Evolutionary conservation across 768 basidiomycete species (phyloP).

Genomic region (Pleurotus platypus): DNA sequence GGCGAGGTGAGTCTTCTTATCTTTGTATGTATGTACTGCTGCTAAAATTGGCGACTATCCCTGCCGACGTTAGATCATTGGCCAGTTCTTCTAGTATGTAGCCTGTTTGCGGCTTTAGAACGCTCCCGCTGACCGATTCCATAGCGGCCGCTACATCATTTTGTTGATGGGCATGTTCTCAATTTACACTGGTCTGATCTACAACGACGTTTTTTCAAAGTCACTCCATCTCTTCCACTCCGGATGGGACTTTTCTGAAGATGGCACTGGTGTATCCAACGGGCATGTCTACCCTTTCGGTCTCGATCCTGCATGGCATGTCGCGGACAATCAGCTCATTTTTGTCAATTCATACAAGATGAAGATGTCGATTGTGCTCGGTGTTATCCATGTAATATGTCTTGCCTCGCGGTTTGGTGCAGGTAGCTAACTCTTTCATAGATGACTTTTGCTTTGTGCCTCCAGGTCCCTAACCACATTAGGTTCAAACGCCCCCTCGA

Average conservation of each 20-base stretch:
- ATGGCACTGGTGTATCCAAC: conserved; percentile 43
- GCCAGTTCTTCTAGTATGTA: conserved; percentile 90
- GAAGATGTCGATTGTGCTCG: conserved; percentile 97
- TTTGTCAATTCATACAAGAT: conserved; percentile 99
- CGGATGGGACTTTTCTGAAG: conserved; percentile 75
- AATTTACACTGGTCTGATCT: conserved; percentile 94
- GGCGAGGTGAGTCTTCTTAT: conserved; percentile 54
- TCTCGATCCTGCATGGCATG: conserved; percentile 94
- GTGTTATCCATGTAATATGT: conserved; percentile 82
- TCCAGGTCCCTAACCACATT: conserved; percentile 94
- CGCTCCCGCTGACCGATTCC: conserved; percentile 10
- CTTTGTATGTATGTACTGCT: background rate
- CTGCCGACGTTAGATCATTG: conserved; percentile 53
- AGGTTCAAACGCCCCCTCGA: conserved; percentile 86
- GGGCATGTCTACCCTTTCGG: conserved; percentile 89
- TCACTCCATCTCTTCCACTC: conserved; percentile 84
- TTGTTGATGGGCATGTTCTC: conserved; percentile 98
- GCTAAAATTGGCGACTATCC: conserved; percentile 3
- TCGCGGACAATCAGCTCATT: conserved; percentile 83
- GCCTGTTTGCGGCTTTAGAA: background rate
- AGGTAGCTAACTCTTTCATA: conserved; percentile 27
- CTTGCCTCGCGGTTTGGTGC: conserved; percentile 3
- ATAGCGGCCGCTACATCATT: conserved; percentile 96
- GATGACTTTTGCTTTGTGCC: conserved; percentile 98
- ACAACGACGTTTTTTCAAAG: conserved; percentile 99